These are phyloP conservation scores for Trichophyton verrucosum DNA, from an alignment of 2,329 filamentous ascomycete species.

Conservation along the genomic window DNA sequence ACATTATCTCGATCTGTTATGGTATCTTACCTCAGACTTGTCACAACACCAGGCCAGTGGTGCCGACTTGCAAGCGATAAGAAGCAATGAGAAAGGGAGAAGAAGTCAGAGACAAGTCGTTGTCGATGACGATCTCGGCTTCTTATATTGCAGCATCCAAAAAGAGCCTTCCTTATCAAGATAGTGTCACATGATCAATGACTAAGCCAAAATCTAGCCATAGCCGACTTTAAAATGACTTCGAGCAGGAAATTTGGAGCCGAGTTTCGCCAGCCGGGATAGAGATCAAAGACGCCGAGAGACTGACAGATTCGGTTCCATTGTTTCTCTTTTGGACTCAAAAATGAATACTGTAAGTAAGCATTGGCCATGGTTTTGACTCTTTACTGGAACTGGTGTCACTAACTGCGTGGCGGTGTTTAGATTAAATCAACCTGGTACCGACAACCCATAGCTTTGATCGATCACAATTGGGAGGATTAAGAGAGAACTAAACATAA, in stretches of 20 bases:
- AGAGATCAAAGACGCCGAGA: not conserved
- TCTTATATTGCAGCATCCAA: not conserved
- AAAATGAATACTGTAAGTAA: constrained; percentile 43
- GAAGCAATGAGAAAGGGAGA: not conserved
- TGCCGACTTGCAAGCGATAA: not conserved
- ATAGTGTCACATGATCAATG: not conserved
- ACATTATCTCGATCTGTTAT: not conserved
- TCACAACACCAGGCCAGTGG: not conserved
- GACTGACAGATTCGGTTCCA: not conserved
- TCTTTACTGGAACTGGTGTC: not conserved
- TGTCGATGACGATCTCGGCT: no score
- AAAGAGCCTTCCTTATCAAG: not conserved
- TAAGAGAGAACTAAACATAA: not conserved
- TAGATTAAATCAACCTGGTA: constrained; percentile 49
- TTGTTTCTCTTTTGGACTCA: not conserved
- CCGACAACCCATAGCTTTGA: constrained; percentile 16
- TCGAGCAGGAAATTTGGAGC: not conserved
- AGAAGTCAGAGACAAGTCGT: no score
- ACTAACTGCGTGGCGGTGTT: not conserved
- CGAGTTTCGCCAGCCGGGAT: not conserved
- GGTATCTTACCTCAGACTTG: not conserved
- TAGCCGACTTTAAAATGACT: not conserved
- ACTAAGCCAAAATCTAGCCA: not conserved
- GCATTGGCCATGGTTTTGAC: not conserved
- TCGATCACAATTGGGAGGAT: not conserved